Conservation (phyloP, 768 basidiomycete genomes). For the Phylloporus rhodoxanthus region DNA sequence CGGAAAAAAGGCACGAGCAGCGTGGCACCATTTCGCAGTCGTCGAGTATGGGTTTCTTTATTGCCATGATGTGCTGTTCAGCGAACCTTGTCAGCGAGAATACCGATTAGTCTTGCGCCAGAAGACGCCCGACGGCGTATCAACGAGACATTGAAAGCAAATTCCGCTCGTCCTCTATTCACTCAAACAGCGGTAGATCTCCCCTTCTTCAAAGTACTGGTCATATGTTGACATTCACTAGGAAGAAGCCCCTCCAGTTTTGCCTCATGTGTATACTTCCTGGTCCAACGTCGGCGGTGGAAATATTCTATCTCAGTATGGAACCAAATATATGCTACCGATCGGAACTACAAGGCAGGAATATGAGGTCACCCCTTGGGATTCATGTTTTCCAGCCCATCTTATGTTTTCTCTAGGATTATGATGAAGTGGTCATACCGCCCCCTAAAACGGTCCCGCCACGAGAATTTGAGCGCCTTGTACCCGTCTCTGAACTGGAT, state of each 20-base stretch:
- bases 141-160: slow-evolving; percentile 53
- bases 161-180: slow-evolving; percentile 63
- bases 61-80: not conserved
- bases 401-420: slow-evolving; percentile 47
- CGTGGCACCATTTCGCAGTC: not conserved
- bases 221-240: slow-evolving; percentile 24
- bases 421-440: slow-evolving; percentile 86
- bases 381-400: not conserved
- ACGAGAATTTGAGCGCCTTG: slow-evolving; percentile 60
- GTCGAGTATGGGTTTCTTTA: slow-evolving; percentile 6
- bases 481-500: slow-evolving; percentile 70
- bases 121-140: slow-evolving; percentile 55
- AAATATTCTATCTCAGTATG: slow-evolving; percentile 57
- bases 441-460: slow-evolving; percentile 77
- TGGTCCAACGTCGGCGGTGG: slow-evolving; percentile 52
- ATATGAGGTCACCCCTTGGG: slow-evolving; percentile 48
- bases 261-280: slow-evolving; percentile 89
- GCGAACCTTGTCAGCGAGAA: slow-evolving; percentile 1
- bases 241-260: slow-evolving; percentile 51
- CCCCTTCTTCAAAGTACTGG: not conserved
- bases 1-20: not conserved
- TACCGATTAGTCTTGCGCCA: slow-evolving; percentile 31
- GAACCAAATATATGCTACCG: slow-evolving; percentile 77
- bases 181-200: slow-evolving; percentile 47
- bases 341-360: slow-evolving; percentile 68